Evolutionary conservation across 2,329 filamentous ascomycete species (phyloP).

Genomic region (Cyanodermella asteris): DNA sequence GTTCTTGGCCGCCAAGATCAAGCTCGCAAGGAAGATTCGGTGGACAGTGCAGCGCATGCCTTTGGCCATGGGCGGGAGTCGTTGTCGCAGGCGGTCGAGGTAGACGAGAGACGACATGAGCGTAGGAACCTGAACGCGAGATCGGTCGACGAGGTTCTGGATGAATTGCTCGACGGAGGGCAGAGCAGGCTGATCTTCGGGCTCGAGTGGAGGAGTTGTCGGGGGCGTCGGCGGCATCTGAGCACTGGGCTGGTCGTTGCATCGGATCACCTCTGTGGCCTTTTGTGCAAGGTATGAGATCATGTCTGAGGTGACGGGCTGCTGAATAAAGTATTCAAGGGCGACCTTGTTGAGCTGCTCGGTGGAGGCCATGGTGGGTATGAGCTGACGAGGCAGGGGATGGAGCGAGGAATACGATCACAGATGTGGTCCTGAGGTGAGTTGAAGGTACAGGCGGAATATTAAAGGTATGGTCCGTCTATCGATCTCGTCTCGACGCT

Average conservation of each 20-base stretch:
- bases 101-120: slow-evolving; percentile 95
- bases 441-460: no score
- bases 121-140: slow-evolving; percentile 91
- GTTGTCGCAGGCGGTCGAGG: slow-evolving; percentile 59
- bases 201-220: slow-evolving; percentile 31
- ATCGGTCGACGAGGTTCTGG: slow-evolving; percentile 68
- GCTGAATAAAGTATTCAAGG: slow-evolving; percentile 24
- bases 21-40: slow-evolving; percentile 68
- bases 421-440: no score
- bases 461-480: no score
- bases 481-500: no score
- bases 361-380: slow-evolving; percentile 7
- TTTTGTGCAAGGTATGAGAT: slow-evolving; percentile 23
- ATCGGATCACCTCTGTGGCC: slow-evolving; percentile 25
- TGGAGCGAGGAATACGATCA: no score
- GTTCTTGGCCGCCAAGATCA: slow-evolving; percentile 68
- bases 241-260: slow-evolving; percentile 23
- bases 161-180: slow-evolving; percentile 84
- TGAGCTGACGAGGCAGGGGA: neutral
- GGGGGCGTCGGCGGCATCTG: slow-evolving; percentile 37
- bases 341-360: slow-evolving; percentile 18
- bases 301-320: slow-evolving; percentile 26
- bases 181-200: slow-evolving; percentile 25
- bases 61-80: slow-evolving; percentile 82
- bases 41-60: slow-evolving; percentile 92